These are phyloP conservation scores for Puccinia triticina DNA, from an alignment of 1,284 basidiomycete genomes.

Conservation along the genomic window DNA sequence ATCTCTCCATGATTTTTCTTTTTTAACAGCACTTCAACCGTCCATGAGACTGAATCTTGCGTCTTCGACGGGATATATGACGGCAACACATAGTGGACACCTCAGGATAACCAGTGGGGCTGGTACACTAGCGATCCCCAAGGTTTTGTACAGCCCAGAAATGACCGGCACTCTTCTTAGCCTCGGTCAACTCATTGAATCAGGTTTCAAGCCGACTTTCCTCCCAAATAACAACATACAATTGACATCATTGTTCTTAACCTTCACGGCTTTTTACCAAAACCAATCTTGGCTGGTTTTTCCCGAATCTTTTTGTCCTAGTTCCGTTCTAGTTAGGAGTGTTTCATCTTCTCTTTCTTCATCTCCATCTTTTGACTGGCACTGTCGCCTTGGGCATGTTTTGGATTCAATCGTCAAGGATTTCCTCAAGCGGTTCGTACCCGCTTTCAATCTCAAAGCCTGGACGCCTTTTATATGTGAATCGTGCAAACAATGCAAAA, in stretches of 20 bases:
- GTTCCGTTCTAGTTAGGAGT: too few species aligned
- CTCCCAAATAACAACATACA: neutral
- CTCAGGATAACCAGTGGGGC: too few species aligned
- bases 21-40: neutral
- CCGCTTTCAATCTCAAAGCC: neutral
- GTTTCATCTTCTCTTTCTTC: too few species aligned
- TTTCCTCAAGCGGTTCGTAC: neutral
- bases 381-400: constrained; percentile 5
- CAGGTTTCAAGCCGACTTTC: too few species aligned
- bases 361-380: neutral
- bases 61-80: neutral
- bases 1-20: too few species aligned
- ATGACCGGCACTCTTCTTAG: too few species aligned
- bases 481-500: too few species aligned
- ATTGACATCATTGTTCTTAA: neutral
- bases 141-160: too few species aligned
- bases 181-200: too few species aligned
- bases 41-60: constrained; percentile 9
- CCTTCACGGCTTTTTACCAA: neutral
- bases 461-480: too few species aligned
- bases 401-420: neutral
- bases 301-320: neutral
- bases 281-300: neutral
- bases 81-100: too few species aligned
- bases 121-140: too few species aligned